Percentiles rank a stretch among this genome's conserved stretches.
phyloP scores from a whole-genome alignment of 768 basidiomycete species.

The Mycena amicta region DNA sequence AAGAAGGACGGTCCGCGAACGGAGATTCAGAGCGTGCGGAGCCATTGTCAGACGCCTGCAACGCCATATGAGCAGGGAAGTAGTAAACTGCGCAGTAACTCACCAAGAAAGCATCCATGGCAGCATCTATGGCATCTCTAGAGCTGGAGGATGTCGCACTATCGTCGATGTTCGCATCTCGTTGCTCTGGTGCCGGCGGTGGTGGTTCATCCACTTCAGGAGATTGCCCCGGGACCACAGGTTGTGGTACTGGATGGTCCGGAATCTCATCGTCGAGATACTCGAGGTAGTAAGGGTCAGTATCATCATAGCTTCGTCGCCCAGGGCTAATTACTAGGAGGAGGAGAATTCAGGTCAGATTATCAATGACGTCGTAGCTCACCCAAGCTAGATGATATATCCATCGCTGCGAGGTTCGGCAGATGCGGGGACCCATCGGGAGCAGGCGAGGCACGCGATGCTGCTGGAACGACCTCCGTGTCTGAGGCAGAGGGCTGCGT shows the following conservation, averaged over 20 bases:
- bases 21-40: neutral
- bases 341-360: neutral
- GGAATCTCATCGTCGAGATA: conserved; percentile 9
- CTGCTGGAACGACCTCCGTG: neutral
- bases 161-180: neutral
- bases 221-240: neutral
- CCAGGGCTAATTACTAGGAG: neutral
- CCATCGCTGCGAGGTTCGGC: neutral
- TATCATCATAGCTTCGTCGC: conserved; percentile 21
- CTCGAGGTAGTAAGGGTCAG: conserved; percentile 16
- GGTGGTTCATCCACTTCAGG: conserved; percentile 7
- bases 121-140: too few species aligned
- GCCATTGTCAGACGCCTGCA: neutral
- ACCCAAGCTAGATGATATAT: neutral
- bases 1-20: neutral
- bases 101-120: too few species aligned
- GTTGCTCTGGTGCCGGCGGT: neutral
- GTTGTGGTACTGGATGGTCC: neutral
- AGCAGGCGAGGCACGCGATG: neutral
- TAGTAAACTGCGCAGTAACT: too few species aligned
- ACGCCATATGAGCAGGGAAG: too few species aligned
- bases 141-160: neutral
- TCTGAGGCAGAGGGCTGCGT: neutral
- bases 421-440: neutral
- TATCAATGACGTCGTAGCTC: neutral